A percentile compares a stretch with the other conserved stretches of the same genome.
phyloP scores from a whole-genome alignment of 257 asterid genomes.

The Handroanthus guayacan region DNA sequence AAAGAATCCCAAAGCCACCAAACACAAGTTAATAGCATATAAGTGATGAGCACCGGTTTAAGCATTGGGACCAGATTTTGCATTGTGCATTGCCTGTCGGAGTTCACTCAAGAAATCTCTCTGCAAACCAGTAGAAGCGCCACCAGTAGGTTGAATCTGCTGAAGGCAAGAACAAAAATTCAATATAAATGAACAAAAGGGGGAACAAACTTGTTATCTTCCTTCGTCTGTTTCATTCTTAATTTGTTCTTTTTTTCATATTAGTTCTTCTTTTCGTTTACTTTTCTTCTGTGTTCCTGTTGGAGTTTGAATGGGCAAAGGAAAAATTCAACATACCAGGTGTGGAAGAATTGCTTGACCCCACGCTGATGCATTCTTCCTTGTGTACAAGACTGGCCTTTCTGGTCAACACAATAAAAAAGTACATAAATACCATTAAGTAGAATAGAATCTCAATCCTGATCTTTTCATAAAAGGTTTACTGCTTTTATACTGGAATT shows the following conservation, averaged over 20 bases:
- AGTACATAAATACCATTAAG: constrained; percentile 15
- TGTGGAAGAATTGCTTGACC: constrained; percentile 78
- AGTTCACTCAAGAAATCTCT: constrained; percentile 84
- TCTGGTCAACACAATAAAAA: constrained; percentile 54
- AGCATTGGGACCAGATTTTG: constrained; percentile 50
- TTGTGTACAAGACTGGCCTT: constrained; percentile 77
- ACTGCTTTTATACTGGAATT: constrained; percentile 13
- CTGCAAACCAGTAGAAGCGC: constrained; percentile 60
- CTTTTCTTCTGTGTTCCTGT: not conserved
- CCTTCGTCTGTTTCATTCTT: constrained; percentile 1
- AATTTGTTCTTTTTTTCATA: not conserved
- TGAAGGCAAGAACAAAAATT: constrained; percentile 38
- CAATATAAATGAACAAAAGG: constrained; percentile 3
- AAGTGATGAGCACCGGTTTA: constrained; percentile 40
- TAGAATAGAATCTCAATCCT: constrained; percentile 19
- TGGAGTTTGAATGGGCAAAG: constrained; percentile 14
- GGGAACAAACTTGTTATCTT: not conserved
- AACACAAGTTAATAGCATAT: constrained; percentile 31
- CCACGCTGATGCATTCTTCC: constrained; percentile 70
- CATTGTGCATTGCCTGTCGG: constrained; percentile 65
- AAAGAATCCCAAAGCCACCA: constrained; percentile 33
- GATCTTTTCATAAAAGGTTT: constrained; percentile 16
- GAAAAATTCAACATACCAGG: constrained; percentile 56
- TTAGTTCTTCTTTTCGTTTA: not conserved
- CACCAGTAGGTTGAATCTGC: constrained; percentile 61